Percentiles rank a stretch among this genome's conserved stretches.
Evolutionary conservation across 352 stramenopile species (phyloP).

Genomic region (Globisporangium orthogonon): DNA sequence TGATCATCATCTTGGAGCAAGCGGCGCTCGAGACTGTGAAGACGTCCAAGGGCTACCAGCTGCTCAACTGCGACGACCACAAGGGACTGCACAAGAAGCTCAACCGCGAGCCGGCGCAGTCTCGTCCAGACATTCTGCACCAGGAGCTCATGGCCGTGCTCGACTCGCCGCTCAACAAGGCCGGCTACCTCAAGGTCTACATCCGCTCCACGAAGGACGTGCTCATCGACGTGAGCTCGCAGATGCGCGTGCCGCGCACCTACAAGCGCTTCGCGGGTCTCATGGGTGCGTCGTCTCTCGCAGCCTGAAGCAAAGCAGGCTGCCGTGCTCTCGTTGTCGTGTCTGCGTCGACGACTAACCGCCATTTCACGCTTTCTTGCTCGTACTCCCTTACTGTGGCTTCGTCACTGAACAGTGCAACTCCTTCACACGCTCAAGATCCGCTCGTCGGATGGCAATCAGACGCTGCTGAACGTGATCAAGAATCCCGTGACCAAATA

Average conservation of each 20-base stretch:
- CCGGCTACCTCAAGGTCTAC: slow-evolving; percentile 96
- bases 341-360: neutral
- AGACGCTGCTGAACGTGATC: slow-evolving; percentile 98
- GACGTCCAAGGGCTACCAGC: slow-evolving; percentile 97
- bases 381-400: neutral
- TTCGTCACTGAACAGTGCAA: slow-evolving; percentile 83
- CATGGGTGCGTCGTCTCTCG: slow-evolving; percentile 75
- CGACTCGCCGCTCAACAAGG: slow-evolving; percentile 99
- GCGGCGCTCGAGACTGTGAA: slow-evolving; percentile 99
- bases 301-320: neutral
- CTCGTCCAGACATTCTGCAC: slow-evolving; percentile 98
- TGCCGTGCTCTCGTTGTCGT: neutral
- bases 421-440: slow-evolving; percentile 99
- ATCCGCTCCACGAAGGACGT: slow-evolving; percentile 97
- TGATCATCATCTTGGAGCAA: slow-evolving; percentile 98
- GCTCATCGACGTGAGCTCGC: slow-evolving; percentile 97
- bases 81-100: slow-evolving; percentile 93
- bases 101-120: slow-evolving; percentile 95
- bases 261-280: slow-evolving; percentile 98
- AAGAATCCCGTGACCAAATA: slow-evolving; percentile 98
- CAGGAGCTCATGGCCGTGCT: slow-evolving; percentile 98
- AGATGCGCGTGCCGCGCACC: slow-evolving; percentile 97
- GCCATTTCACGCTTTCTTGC: neutral
- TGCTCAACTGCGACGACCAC: slow-evolving; percentile 99
- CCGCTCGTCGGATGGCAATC: slow-evolving; percentile 93